Conservation (phyloP, 1,284 basidiomycete genomes). For the Cutaneotrichosporon sp. region DNA sequence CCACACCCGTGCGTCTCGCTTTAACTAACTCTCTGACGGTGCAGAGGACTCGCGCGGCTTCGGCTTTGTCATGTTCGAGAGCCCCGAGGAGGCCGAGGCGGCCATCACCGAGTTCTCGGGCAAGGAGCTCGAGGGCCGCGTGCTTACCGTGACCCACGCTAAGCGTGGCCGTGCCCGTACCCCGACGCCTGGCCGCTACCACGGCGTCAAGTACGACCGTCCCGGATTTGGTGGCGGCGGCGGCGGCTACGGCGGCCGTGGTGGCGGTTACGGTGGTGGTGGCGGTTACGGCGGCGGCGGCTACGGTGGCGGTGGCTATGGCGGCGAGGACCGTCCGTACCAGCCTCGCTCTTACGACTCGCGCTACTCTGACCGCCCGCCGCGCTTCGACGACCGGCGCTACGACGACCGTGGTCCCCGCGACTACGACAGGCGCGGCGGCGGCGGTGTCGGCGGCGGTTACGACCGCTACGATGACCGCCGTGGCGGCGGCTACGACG, state of each 20-base stretch:
- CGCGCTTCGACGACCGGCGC: conserved; percentile 51
- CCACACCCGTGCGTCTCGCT: conserved; percentile 60
- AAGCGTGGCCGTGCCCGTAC: conserved; percentile 89
- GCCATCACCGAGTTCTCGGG: conserved; percentile 77
- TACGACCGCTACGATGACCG: conserved; percentile 50
- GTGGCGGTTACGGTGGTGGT: conserved; percentile 24
- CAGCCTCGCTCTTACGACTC: conserved; percentile 47
- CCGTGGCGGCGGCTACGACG: conserved; percentile 37
- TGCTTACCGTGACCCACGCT: conserved; percentile 82
- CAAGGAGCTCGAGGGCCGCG: conserved; percentile 79
- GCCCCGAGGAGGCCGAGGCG: conserved; percentile 77
- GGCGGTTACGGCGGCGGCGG: conserved; percentile 49
- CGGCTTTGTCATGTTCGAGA: conserved; percentile 95
- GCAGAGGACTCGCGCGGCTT: conserved; percentile 83
- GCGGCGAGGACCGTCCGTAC: conserved; percentile 43
- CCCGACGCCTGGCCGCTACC: conserved; percentile 91
- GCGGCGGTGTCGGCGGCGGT: conserved; percentile 47
- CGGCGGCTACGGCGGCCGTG: conserved; percentile 25
- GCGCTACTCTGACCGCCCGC: conserved; percentile 42
- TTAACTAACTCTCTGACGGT: neutral
- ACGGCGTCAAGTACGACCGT: conserved; percentile 48
- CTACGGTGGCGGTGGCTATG: conserved; percentile 44
- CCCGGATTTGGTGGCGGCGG: conserved; percentile 60
- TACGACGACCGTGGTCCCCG: conserved; percentile 38
- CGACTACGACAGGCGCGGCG: conserved; percentile 49